Evolutionary conservation across 1,139 yeast genomes (phyloP).

Genomic region (Suhomyces atakaporum): DNA sequence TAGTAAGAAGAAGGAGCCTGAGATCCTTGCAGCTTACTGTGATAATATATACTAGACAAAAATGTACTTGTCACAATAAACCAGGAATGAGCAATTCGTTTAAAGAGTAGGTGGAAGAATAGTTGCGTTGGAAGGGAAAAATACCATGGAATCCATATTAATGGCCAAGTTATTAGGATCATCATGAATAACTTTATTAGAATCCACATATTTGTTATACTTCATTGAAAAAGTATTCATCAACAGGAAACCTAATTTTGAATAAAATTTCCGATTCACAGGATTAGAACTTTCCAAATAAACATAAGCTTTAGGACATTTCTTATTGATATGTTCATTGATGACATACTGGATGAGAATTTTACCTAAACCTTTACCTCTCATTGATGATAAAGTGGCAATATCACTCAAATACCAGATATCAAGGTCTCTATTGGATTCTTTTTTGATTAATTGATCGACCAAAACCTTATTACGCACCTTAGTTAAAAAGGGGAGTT

Average conservation of each 20-base stretch:
- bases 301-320: constrained; percentile 14
- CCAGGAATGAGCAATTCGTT: constrained; percentile 12
- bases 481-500: constrained; percentile 35
- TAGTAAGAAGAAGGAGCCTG: constrained; percentile 20
- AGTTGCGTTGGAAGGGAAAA: constrained; percentile 12
- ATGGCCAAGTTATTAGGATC: constrained; percentile 27
- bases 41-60: constrained; percentile 22
- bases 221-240: constrained; percentile 48
- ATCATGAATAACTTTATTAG: constrained; percentile 19
- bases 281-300: constrained; percentile 57
- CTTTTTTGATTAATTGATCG: constrained; percentile 17
- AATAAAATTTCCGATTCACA: constrained; percentile 49
- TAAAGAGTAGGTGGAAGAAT: constrained; percentile 8
- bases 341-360: constrained; percentile 32
- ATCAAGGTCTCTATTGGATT: constrained; percentile 14
- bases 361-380: constrained; percentile 44
- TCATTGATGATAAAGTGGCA: constrained; percentile 42
- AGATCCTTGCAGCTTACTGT: constrained; percentile 20
- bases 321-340: constrained; percentile 17
- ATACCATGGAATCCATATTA: constrained; percentile 45
- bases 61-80: constrained; percentile 17
- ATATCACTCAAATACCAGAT: constrained; percentile 46
- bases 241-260: constrained; percentile 49
- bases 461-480: constrained; percentile 31
- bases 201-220: constrained; percentile 23